A percentile compares a stretch with the other conserved stretches of the same genome.
phyloP scores from a whole-genome alignment of 352 stramenopile genomes.

The Aphanomyces invadans region DNA sequence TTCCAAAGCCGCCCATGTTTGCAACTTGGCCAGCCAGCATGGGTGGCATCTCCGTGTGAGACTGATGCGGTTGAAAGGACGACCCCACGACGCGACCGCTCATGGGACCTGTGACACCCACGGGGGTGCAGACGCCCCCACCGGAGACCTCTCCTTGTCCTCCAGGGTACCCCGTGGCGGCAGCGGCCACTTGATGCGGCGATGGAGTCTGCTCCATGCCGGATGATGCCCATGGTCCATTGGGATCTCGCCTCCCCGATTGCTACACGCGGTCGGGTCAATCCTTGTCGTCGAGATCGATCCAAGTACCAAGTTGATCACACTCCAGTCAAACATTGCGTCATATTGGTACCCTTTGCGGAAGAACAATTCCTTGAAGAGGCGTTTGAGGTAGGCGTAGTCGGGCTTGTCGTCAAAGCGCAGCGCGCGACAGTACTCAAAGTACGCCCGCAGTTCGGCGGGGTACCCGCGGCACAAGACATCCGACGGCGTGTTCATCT shows the following conservation, averaged over 20 bases:
- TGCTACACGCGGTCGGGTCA: too few species aligned
- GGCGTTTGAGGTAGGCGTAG: constrained; percentile 87
- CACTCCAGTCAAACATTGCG: constrained; percentile 99
- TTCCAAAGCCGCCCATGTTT: neutral
- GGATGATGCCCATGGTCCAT: too few species aligned
- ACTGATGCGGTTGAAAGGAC: too few species aligned
- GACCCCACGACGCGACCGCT: too few species aligned
- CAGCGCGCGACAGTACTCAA: constrained; percentile 87
- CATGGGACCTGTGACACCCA: too few species aligned
- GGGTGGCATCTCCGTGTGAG: too few species aligned
- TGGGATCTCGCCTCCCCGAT: neutral
- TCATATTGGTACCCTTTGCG: constrained; percentile 98
- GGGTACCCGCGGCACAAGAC: constrained; percentile 92
- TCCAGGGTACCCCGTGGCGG: too few species aligned
- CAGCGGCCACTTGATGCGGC: too few species aligned
- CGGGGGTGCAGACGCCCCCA: too few species aligned
- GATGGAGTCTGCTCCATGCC: too few species aligned
- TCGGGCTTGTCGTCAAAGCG: constrained; percentile 85
- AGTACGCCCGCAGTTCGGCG: constrained; percentile 96
- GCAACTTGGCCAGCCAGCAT: neutral
- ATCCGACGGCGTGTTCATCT: constrained; percentile 92
- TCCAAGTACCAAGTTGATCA: constrained; percentile 85
- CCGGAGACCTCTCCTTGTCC: too few species aligned
- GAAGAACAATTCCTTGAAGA: constrained; percentile 99
- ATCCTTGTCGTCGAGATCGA: too few species aligned